Evolutionary conservation across 495 filamentous ascomycete species (phyloP), one percentile per base, ranked within the genome.

Genomic region (Aspergillus biplanus): DNA sequence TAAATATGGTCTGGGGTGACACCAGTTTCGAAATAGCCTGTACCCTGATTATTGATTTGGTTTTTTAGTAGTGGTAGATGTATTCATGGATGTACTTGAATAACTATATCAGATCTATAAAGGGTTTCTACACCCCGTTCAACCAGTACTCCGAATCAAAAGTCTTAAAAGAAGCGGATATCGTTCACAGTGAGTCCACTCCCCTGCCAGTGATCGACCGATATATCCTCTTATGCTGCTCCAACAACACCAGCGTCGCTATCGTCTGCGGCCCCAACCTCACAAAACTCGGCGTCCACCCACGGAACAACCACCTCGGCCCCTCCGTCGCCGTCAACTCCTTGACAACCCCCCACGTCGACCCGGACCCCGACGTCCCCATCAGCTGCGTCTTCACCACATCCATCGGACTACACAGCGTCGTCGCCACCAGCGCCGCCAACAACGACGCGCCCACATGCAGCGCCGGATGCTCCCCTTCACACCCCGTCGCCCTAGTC

Each of bases 301-400:
- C 93, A 65, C 87, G 87, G 68, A 95, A 96, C 83, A 92, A 87
- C 93, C 92, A 97, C n/a, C 54, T 57, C 6, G 57, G 27, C 1
- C 72, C 72, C n/a, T 73, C 68, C 1, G 59, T 47, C 3, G 13
- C 33, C 6, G 62, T 65, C 34, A 74, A 55, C 7, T 63, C 56
- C 27, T 53, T 61, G 12, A 73, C 56, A 13, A 69, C 53, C 4
- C 44, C 21, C 3, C 66, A 31, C n/a, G 69, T 58, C 0, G 66
- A 69, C 9, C 16, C 34, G 6, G 46, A 53, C 9, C 58, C 15
- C 0, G 67, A 67, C 33, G 57, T 59, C 15, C 53, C 69, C 93
- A 97, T 97, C 50, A 96, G 82, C 6, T 92, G 79, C 21, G 92
- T 96, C 81, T 96, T 95, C 71, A 96, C 89, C 8, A 97, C 93